Percentiles rank a stretch among this genome's conserved stretches.
phyloP scores from a whole-genome alignment of 2,329 filamentous ascomycete genomes.

The Talaromyces islandicus region DNA sequence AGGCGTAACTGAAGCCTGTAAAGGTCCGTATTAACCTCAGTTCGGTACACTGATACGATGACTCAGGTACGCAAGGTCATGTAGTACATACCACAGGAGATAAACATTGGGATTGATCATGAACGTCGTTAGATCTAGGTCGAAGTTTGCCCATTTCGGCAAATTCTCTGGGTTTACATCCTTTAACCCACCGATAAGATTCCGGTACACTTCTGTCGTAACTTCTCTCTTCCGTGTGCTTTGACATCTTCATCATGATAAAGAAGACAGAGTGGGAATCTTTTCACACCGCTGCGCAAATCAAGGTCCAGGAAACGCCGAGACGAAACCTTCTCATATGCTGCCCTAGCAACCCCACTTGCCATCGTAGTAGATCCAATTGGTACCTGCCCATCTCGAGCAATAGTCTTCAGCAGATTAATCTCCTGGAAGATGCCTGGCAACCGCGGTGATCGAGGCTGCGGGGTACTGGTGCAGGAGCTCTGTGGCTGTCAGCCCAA shows the following conservation, averaged over 20 bases:
- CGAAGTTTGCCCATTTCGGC: background rate
- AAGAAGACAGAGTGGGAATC: background rate
- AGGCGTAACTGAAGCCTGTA: background rate
- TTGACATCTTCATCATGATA: background rate
- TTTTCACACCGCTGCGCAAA: background rate
- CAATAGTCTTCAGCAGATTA: background rate
- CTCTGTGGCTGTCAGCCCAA: slow-evolving; percentile 2
- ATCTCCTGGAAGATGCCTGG: slow-evolving; percentile 1
- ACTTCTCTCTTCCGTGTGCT: background rate
- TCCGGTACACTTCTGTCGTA: background rate
- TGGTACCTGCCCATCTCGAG: slow-evolving; percentile 4
- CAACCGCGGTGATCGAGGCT: background rate
- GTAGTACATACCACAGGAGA: background rate
- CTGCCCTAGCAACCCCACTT: background rate
- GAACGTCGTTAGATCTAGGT: background rate
- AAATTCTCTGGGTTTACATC: background rate
- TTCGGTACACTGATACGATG: background rate
- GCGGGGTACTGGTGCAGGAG: background rate
- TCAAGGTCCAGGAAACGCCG: background rate
- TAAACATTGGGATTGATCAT: slow-evolving; percentile 3
- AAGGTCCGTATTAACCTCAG: background rate
- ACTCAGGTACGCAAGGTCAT: background rate
- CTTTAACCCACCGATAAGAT: background rate
- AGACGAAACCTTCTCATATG: background rate
- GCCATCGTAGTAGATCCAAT: background rate